Percentiles rank a stretch among this genome's conserved stretches.
These are phyloP conservation scores for Lactarius akahatsu DNA, from an alignment of 768 basidiomycete genomes.

Conservation along the genomic window DNA sequence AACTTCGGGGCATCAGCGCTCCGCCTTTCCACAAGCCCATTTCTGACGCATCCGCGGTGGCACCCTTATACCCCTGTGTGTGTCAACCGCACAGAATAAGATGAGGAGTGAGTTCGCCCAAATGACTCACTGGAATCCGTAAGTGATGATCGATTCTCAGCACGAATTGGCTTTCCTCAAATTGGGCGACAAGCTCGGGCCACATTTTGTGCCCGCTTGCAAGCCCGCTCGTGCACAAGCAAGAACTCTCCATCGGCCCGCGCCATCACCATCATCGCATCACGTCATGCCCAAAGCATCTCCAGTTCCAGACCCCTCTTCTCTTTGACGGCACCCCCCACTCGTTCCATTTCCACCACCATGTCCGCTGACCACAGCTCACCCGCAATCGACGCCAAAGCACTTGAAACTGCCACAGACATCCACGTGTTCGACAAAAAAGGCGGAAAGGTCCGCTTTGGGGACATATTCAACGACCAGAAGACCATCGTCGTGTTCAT, in stretches of 20 bases:
- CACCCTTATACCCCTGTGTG: background rate
- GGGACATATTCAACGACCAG: constrained; percentile 21
- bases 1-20: background rate
- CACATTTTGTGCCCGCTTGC: background rate
- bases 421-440: constrained; percentile 16
- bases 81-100: background rate
- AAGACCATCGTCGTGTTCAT: constrained; percentile 25
- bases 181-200: background rate
- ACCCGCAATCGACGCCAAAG: constrained; percentile 14
- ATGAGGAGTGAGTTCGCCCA: background rate
- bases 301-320: background rate
- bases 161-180: background rate
- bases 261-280: constrained; percentile 1
- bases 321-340: background rate
- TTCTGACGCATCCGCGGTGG: background rate
- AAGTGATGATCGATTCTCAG: background rate
- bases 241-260: constrained; percentile 1
- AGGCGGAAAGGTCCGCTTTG: constrained; percentile 22
- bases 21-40: background rate
- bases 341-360: constrained; percentile 1
- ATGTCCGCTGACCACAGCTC: constrained; percentile 19
- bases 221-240: background rate
- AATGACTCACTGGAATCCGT: background rate
- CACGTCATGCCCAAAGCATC: background rate
- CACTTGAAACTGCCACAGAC: constrained; percentile 9